Percentiles rank a stretch among this genome's conserved stretches.
phyloP scores from a whole-genome alignment of 2,329 filamentous ascomycete genomes.

The Xylariomycetidae sp. region DNA sequence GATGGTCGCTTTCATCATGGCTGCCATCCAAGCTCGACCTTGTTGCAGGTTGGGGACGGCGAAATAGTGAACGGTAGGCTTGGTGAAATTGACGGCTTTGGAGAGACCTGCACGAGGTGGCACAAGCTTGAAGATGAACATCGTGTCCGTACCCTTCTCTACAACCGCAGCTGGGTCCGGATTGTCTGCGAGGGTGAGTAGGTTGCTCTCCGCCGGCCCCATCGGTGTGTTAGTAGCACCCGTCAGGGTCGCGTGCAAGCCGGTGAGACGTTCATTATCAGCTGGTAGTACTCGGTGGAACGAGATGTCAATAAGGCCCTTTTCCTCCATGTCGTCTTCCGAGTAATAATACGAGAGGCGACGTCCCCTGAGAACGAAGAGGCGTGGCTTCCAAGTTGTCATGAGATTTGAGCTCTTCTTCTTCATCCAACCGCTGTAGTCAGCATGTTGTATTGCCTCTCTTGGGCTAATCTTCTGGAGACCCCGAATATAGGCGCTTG shows the following conservation, averaged over 20 bases:
- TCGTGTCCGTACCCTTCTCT: constrained; percentile 57
- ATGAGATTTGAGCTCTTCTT: constrained; percentile 96
- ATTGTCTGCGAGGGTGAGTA: constrained; percentile 39
- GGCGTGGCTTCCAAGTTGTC: constrained; percentile 93
- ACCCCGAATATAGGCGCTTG: constrained; percentile 87
- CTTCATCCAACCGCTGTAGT: constrained; percentile 99
- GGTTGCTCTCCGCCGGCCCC: constrained; percentile 41
- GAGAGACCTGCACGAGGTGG: constrained; percentile 84
- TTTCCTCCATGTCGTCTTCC: constrained; percentile 86
- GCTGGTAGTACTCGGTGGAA: constrained; percentile 95
- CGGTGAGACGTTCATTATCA: constrained; percentile 84
- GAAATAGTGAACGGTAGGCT: constrained; percentile 96
- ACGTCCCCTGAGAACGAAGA: constrained; percentile 92
- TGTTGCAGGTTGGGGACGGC: constrained; percentile 86
- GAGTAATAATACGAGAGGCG: constrained; percentile 95
- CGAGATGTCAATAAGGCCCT: constrained; percentile 94
- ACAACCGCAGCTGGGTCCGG: constrained; percentile 32
- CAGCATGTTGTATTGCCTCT: constrained; percentile 79
- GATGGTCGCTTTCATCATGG: constrained; percentile 97
- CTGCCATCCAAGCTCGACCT: constrained; percentile 95
- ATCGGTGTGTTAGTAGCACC: constrained; percentile 71
- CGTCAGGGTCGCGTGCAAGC: constrained; percentile 86
- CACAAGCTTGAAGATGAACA: constrained; percentile 98
- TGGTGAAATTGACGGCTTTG: constrained; percentile 93
- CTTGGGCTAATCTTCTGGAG: constrained; percentile 74